A percentile compares a stretch with the other conserved stretches of the same genome.
phyloP scores from a whole-genome alignment of 345 rosid species.

The Angophora floribunda region DNA sequence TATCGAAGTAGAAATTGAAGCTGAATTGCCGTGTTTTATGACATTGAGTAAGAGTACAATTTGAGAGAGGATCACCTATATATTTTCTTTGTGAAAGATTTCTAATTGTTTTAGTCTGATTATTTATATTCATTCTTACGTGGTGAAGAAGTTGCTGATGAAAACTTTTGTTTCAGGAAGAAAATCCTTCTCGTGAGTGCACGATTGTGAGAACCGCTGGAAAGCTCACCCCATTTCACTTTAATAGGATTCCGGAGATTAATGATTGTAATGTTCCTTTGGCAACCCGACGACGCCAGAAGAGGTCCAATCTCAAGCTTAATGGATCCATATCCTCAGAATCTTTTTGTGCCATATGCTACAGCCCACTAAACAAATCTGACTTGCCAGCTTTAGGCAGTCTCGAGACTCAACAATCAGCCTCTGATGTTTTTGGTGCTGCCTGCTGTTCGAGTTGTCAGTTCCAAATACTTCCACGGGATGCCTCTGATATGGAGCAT shows the following conservation, averaged over 20 bases:
- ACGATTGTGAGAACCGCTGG: constrained; percentile 87
- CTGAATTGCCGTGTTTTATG: not conserved
- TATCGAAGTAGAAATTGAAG: not conserved
- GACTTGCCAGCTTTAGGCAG: constrained; percentile 19
- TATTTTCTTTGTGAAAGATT: not conserved
- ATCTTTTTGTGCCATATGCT: constrained; percentile 75
- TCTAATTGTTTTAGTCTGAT: not conserved
- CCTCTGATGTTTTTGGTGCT: constrained; percentile 21
- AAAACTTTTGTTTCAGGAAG: constrained; percentile 45
- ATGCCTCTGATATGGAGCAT: constrained; percentile 37
- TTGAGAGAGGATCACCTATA: not conserved
- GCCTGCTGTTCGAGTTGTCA: constrained; percentile 80
- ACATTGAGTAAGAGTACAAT: not conserved
- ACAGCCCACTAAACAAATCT: constrained; percentile 40
- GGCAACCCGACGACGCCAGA: constrained; percentile 73
- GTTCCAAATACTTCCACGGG: constrained; percentile 81
- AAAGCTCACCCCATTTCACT: constrained; percentile 85
- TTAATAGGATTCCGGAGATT: constrained; percentile 75
- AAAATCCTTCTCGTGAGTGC: constrained; percentile 83
- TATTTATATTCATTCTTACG: not conserved
- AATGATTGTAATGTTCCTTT: constrained; percentile 53
- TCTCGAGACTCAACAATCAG: not conserved
- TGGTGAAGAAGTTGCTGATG: not conserved
- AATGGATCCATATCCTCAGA: constrained; percentile 63
- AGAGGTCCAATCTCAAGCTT: constrained; percentile 53